Evolutionary conservation across 164 flowering plant species (phyloP).

Genomic region (Liquidambar formosana): DNA sequence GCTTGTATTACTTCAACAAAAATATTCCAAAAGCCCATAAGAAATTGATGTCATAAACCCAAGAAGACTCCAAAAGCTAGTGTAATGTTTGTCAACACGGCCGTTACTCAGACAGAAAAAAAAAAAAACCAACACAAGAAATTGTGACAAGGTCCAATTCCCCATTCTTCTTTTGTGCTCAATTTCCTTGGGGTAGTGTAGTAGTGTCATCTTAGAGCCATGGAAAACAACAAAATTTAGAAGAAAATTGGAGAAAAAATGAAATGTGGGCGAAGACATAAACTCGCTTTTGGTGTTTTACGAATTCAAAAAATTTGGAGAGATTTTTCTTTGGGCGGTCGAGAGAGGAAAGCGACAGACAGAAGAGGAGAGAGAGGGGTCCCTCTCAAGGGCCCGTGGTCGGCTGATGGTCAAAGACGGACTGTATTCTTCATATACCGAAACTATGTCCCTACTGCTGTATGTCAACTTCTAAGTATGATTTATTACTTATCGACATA

Average conservation of each 20-base stretch:
- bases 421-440: neutral
- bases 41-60: too few relatives aligned
- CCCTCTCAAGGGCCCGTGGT: neutral
- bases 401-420: conserved; percentile 22
- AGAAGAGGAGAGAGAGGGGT: neutral
- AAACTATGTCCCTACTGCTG: neutral
- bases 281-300: conserved; percentile 23
- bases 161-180: too few relatives aligned
- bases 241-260: neutral
- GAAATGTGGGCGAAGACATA: conserved; percentile 9
- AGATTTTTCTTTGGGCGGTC: conserved; percentile 34
- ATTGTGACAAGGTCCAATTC: too few relatives aligned
- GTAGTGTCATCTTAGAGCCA: neutral
- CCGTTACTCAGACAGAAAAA: too few relatives aligned
- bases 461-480: too few relatives aligned
- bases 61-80: too few relatives aligned
- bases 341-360: conserved; percentile 5
- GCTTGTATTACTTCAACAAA: too few relatives aligned
- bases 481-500: too few relatives aligned
- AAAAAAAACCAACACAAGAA: too few relatives aligned
- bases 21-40: too few relatives aligned
- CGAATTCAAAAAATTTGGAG: conserved; percentile 14
- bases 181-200: too few relatives aligned
- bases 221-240: neutral
- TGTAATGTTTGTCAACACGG: too few relatives aligned